Evolutionary conservation across 805 yeast genomes (phyloP), one percentile per base, ranked within the genome.

Genomic region (Diddensiella santjacobensis): DNA sequence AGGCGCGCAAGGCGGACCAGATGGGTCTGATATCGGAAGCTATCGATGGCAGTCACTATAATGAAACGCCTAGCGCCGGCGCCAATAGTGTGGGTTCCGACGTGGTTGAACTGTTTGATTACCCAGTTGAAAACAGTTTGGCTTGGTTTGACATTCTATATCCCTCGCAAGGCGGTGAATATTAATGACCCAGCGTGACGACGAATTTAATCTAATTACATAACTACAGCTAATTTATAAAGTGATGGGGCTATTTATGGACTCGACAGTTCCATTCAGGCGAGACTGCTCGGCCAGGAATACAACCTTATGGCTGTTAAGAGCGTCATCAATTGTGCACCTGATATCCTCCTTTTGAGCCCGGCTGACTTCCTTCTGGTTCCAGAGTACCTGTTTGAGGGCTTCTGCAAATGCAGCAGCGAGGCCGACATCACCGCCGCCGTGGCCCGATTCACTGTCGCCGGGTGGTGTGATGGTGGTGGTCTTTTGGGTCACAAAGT

Each of bases 341-440:
- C 46, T 41, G 40, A 58, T 55, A 33, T 47, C 36, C 24, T 42
- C 42, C 15, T 22, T 31, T 29, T 56, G 59, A 11, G 62, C 58
- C 24, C 56, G 44, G 13, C 47, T 45, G 1, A 56, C 55, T 5
- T 46, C 10, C 24, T 22, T 33, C 20, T 52, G 52, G 4, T 54
- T 31, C 38, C 40, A 15, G 11, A 50, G 13, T 8, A 52, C 54
- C 36, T 52, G 58, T 26, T 33, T 23, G 22, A 58, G 43, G 4
- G 59, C 62, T 2, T 42, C 26, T 4, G 53, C 60, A 50, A 58
- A 58, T 11, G 61, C 54, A 10, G 35, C 29, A n/a, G 61, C 61
- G 22, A 58, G 45, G n/a, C 61, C 62, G 13, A 30, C 46, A 41
- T 58, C 62, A 10, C 62, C 62, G 8, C 62, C 62, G 8, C 62